A percentile compares a stretch with the other conserved stretches of the same genome.
Evolutionary conservation across 2,329 filamentous ascomycete species (phyloP).

Genomic region (Ophiostoma australiae): DNA sequence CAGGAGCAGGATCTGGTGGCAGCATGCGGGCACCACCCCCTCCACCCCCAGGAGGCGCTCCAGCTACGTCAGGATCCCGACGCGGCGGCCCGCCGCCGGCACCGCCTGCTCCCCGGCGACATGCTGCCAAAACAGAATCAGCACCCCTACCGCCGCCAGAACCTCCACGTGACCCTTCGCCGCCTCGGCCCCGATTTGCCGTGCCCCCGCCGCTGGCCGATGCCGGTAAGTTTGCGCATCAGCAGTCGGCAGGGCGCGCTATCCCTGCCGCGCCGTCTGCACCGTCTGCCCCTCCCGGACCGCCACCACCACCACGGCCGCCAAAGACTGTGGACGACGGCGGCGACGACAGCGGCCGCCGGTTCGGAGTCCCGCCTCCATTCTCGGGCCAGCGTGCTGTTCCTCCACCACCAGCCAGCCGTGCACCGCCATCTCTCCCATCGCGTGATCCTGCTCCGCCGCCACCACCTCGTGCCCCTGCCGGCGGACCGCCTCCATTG

Average conservation of each 20-base stretch:
- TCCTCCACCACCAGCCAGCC: conserved; percentile 72
- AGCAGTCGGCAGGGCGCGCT: conserved; percentile 42
- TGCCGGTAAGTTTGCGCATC: conserved; percentile 77
- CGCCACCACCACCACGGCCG: conserved; percentile 57
- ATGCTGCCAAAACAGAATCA: conserved; percentile 45
- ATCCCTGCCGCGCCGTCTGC: conserved; percentile 49
- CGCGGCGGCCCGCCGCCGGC: conserved; percentile 48
- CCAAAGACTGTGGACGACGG: conserved; percentile 70
- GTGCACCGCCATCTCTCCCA: conserved; percentile 32
- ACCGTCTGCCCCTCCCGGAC: conserved; percentile 61
- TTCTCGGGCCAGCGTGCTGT: conserved; percentile 63
- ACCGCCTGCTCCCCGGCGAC: conserved; percentile 57
- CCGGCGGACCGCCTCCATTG: conserved; percentile 43
- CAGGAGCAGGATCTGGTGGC: conserved; percentile 31
- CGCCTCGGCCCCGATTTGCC: conserved; percentile 69
- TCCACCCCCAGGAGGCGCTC: conserved; percentile 34
- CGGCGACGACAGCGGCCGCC: conserved; percentile 45
- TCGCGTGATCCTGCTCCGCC: conserved; percentile 18
- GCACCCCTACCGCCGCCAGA: conserved; percentile 34
- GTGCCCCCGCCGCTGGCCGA: conserved; percentile 85
- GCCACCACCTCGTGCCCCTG: conserved; percentile 41
- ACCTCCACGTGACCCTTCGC: conserved; percentile 66
- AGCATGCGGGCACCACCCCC: conserved; percentile 38
- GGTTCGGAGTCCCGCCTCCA: conserved; percentile 73
- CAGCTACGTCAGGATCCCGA: conserved; percentile 35